A percentile compares a stretch with the other conserved stretches of the same genome.
Evolutionary conservation across 257 asterid genomes (phyloP).

Genomic region (Przewalskia tangutica): DNA sequence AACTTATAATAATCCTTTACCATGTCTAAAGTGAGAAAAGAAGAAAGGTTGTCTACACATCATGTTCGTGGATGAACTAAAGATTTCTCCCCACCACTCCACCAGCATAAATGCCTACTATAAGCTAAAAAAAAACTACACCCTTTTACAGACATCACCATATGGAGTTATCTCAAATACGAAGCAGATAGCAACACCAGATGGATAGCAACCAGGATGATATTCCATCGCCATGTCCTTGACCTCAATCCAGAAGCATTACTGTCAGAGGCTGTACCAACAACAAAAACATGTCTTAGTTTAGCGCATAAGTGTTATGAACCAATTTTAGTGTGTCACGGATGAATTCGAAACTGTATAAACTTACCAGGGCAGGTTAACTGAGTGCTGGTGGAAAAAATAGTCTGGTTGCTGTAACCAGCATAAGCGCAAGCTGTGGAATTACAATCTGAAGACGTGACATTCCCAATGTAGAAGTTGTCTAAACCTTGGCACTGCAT

Average conservation of each 20-base stretch:
- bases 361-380: slow-evolving; percentile 68
- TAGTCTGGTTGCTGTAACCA: slow-evolving; percentile 42
- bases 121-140: not conserved
- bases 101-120: not conserved
- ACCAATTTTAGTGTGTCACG: not conserved
- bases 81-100: not conserved
- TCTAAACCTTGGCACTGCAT: slow-evolving; percentile 41
- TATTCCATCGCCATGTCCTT: slow-evolving; percentile 26
- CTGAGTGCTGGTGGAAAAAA: slow-evolving; percentile 20
- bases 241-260: slow-evolving; percentile 20
- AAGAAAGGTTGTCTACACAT: not conserved
- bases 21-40: not conserved
- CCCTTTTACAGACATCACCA: not conserved
- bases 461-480: slow-evolving; percentile 37
- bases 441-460: slow-evolving; percentile 35
- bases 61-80: not conserved
- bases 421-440: slow-evolving; percentile 51
- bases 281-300: not conserved
- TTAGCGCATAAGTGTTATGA: not conserved
- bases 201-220: slow-evolving; percentile 16
- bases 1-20: not conserved
- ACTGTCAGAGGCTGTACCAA: slow-evolving; percentile 22
- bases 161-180: slow-evolving; percentile 9
- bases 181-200: slow-evolving; percentile 9
- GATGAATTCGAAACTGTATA: not conserved